phyloP scores from a whole-genome alignment of 1,284 basidiomycete species.

The Ustilago sp. region DNA sequence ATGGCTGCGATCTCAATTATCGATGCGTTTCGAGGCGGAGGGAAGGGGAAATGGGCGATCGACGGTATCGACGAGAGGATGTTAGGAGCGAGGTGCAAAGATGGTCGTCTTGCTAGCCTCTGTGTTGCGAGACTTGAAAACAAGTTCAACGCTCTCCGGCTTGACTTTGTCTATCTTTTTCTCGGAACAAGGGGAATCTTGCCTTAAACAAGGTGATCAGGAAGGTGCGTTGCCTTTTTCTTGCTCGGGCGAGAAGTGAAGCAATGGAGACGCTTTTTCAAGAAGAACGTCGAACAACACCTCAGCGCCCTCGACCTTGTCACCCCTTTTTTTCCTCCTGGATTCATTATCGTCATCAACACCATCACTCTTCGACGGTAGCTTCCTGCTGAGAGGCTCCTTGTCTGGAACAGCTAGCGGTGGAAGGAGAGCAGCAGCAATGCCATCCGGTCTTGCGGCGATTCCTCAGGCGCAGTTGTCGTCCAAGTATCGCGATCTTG shows the following conservation, averaged over 20 bases:
- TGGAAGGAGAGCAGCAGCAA: conserved; percentile 2
- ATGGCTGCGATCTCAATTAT: conserved; percentile 10
- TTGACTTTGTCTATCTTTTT: conserved; percentile 20
- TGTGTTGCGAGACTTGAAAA: conserved; percentile 8
- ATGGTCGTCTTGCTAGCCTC: not conserved
- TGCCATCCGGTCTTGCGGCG: conserved; percentile 36
- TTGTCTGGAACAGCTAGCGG: not conserved
- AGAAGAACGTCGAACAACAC: conserved; percentile 16
- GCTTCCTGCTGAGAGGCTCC: not conserved
- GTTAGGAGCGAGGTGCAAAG: not conserved
- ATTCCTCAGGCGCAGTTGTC: conserved; percentile 51
- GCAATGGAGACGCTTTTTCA: not conserved
- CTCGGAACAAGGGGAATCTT: conserved; percentile 31
- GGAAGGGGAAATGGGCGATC: not conserved
- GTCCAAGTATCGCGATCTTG: conserved; percentile 41
- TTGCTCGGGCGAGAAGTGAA: conserved; percentile 32
- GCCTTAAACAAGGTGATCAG: conserved; percentile 14
- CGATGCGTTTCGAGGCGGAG: not conserved
- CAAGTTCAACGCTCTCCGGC: not conserved
- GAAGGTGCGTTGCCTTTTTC: not conserved
- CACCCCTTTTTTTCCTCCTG: not conserved
- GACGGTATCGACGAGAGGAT: not conserved
- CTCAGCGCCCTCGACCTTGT: not conserved
- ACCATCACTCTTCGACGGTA: not conserved
- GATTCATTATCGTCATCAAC: not conserved